Evolutionary conservation across 768 basidiomycete genomes (phyloP), one percentile per base, ranked within the genome.

Genomic region (Pisolithus tinctorius): DNA sequence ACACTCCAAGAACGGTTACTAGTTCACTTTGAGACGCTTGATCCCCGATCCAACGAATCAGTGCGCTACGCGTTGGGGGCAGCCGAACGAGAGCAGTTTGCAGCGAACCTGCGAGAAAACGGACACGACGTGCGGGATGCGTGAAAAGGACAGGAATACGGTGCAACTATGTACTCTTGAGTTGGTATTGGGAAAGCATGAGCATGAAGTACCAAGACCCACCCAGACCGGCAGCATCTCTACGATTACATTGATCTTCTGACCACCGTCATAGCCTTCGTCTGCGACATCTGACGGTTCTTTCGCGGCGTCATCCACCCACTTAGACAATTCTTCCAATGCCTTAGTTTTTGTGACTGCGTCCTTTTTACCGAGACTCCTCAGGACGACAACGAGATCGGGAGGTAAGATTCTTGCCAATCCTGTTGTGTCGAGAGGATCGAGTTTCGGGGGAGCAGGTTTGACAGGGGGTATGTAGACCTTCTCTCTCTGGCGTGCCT

Each of bases 211-310:
- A 14, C 45, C 14, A 52, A 4, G 26, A 40, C 90, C 60, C 64
- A 95, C 93, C 94, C 94, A 98, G 50, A 95, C 92, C 4, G 92
- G 92, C 30, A 94, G 59, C 74, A 84, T 86, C 50, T 82, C 74
- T 23, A 79, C 74, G 57, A 78, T 57, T 16, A 69, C 61, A 11
- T 38, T 54, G 20, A 45, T 23, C 50, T 57, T 73, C 60, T 46
- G 62, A 17, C 45, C 47, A 6, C 16, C 10, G 1, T 7, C 17
- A 13, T 47, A 30, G 8, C 49, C 55, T 4, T 49, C 53, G 11
- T 51, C 47, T 16, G 16, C 43, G 40, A 49, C 58, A 9, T 43
- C 76, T 14, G 73, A 73, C 13, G 69, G 70, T 37, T 75, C 75
- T 43, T 66, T 68, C 55, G 65, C 60, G 38, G 75, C 75, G 41